A percentile compares a stretch with the other conserved stretches of the same genome.
These are phyloP conservation scores for Thelonectria rubi DNA, from an alignment of 2,329 filamentous ascomycete species.

Conservation along the genomic window DNA sequence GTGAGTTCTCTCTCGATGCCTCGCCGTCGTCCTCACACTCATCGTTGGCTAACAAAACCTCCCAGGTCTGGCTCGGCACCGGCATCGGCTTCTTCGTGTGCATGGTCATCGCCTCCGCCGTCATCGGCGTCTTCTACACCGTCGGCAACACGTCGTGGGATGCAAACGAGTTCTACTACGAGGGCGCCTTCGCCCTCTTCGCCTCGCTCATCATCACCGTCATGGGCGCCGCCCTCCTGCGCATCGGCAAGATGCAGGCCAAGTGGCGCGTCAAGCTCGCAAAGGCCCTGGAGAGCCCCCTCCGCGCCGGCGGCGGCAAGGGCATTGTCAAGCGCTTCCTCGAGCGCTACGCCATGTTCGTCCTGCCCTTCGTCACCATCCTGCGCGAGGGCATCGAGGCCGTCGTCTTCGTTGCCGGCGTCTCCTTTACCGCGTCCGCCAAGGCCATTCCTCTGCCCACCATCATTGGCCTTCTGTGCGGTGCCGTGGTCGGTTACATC, in stretches of 20 bases:
- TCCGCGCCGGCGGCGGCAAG: conserved; percentile 53
- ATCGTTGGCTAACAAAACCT: not conserved
- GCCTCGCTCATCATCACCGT: conserved; percentile 83
- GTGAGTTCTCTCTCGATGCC: conserved; percentile 48
- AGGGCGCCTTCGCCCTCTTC: conserved; percentile 79
- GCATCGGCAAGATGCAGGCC: conserved; percentile 82
- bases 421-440: conserved; percentile 79
- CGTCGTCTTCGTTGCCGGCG: conserved; percentile 86
- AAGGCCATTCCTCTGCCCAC: conserved; percentile 81
- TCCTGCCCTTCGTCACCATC: conserved; percentile 88
- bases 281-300: conserved; percentile 67
- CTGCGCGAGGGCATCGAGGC: conserved; percentile 86
- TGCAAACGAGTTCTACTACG: conserved; percentile 78
- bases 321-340: conserved; percentile 67
- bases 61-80: conserved; percentile 69
- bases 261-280: conserved; percentile 90
- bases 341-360: conserved; percentile 87
- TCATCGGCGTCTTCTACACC: conserved; percentile 78
- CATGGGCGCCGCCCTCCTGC: conserved; percentile 81
- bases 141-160: conserved; percentile 74
- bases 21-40: conserved; percentile 3
- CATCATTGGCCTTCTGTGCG: conserved; percentile 74
- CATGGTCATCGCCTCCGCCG: conserved; percentile 69
- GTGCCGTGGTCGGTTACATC: conserved; percentile 72
- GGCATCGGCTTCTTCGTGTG: conserved; percentile 70